These are phyloP conservation scores for Exserohilum rostratum DNA, from an alignment of 2,329 filamentous ascomycete genomes.

Conservation along the genomic window DNA sequence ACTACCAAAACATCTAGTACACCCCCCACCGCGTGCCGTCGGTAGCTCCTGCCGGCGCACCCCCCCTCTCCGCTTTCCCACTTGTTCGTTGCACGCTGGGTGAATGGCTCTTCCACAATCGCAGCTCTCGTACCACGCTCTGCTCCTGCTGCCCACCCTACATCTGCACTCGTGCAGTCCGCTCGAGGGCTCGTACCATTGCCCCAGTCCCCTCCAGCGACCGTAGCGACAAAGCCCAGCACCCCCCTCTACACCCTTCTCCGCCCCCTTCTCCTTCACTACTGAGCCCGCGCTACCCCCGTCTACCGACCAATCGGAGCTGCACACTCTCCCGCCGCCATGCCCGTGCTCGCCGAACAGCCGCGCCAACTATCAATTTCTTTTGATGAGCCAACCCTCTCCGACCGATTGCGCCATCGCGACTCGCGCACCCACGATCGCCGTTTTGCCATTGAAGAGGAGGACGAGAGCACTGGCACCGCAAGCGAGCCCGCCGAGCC, in stretches of 20 bases:
- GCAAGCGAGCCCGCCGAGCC: slow-evolving; percentile 49
- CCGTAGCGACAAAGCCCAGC: slow-evolving; percentile 31
- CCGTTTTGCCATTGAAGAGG: slow-evolving; percentile 44
- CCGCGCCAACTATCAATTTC: slow-evolving; percentile 26
- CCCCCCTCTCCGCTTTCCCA: background rate
- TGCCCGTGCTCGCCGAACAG: slow-evolving; percentile 30
- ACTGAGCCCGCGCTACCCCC: background rate
- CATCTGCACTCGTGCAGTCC: slow-evolving; percentile 25
- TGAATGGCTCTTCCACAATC: slow-evolving; percentile 44
- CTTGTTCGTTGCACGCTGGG: slow-evolving; percentile 17
- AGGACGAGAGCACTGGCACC: slow-evolving; percentile 48
- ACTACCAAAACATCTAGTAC: background rate
- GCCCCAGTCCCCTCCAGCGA: slow-evolving; percentile 45
- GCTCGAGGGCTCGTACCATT: slow-evolving; percentile 38
- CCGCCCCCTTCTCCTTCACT: slow-evolving; percentile 15
- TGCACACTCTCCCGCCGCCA: slow-evolving; percentile 17
- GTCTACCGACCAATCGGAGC: slow-evolving; percentile 17
- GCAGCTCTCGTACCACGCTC: slow-evolving; percentile 22
- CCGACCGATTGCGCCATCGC: slow-evolving; percentile 30
- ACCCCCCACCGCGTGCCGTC: no score
- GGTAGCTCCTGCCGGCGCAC: slow-evolving; percentile 1
- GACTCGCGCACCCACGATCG: slow-evolving; percentile 37
- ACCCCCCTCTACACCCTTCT: slow-evolving; percentile 5
- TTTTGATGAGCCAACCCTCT: slow-evolving; percentile 28
- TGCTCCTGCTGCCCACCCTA: slow-evolving; percentile 27